These are phyloP conservation scores for Boletus patriciae DNA, from an alignment of 768 basidiomycete genomes.

Conservation along the genomic window DNA sequence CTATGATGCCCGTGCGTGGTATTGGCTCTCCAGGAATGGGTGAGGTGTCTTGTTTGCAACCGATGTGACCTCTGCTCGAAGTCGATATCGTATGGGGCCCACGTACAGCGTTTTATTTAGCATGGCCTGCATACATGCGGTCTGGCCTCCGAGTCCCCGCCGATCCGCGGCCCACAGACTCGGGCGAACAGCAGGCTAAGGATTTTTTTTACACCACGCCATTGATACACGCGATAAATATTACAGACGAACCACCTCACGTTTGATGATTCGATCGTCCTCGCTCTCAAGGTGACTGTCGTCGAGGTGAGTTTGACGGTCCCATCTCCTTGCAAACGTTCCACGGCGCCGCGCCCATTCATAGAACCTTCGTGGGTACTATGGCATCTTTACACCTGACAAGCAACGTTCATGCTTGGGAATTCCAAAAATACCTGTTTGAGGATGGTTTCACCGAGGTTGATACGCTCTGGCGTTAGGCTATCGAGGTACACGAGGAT, in stretches of 20 bases:
- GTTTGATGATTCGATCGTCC: slow-evolving; percentile 40
- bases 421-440: slow-evolving; percentile 50
- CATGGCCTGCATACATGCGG: background rate
- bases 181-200: slow-evolving; percentile 54
- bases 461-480: slow-evolving; percentile 54
- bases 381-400: slow-evolving; percentile 68
- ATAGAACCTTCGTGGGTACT: slow-evolving; percentile 65
- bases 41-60: slow-evolving; percentile 41
- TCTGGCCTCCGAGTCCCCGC: background rate
- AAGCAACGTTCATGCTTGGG: slow-evolving; percentile 46
- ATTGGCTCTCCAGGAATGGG: slow-evolving; percentile 45
- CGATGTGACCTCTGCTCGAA: background rate
- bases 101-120: background rate
- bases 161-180: slow-evolving; percentile 49
- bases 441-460: slow-evolving; percentile 57
- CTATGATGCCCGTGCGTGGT: background rate
- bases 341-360: background rate
- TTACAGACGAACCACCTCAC: slow-evolving; percentile 50
- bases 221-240: slow-evolving; percentile 56
- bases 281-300: slow-evolving; percentile 38
- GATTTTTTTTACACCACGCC: no score
- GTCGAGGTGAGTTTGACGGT: slow-evolving; percentile 45
- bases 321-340: no score
- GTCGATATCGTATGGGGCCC: background rate
- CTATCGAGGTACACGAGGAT: no score